phyloP scores from a whole-genome alignment of 164 flowering plant genomes.

The Dillenia suffruticosa region DNA sequence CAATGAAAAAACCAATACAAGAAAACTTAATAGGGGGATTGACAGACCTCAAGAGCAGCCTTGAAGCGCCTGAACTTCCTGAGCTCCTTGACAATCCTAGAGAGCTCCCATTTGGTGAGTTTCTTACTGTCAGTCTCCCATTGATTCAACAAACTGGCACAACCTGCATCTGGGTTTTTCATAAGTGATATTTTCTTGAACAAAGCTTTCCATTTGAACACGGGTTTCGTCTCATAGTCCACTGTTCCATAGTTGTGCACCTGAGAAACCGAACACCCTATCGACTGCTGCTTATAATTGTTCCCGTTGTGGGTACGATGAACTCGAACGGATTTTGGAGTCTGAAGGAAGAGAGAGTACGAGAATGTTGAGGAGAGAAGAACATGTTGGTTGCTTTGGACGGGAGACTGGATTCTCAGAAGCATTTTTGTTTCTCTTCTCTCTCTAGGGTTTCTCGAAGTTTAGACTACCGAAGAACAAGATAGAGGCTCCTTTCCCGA shows the following conservation, averaged over 20 bases:
- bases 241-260: constrained; percentile 55
- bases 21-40: too few relatives aligned
- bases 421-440: constrained; percentile 23
- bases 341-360: constrained; percentile 15
- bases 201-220: constrained; percentile 49
- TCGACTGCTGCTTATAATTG: background rate
- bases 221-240: constrained; percentile 56
- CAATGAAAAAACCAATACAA: too few relatives aligned
- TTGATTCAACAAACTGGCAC: constrained; percentile 47
- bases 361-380: constrained; percentile 22
- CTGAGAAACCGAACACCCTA: constrained; percentile 41
- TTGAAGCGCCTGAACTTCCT: constrained; percentile 55
- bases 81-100: constrained; percentile 64
- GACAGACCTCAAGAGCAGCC: constrained; percentile 69
- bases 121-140: constrained; percentile 56
- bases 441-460: background rate
- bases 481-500: background rate
- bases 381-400: constrained; percentile 10
- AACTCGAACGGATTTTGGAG: background rate
- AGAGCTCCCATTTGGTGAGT: constrained; percentile 72
- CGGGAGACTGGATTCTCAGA: constrained; percentile 23
- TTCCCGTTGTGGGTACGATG: background rate
- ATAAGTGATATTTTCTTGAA: constrained; percentile 52
- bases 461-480: constrained; percentile 1
- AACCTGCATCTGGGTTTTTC: constrained; percentile 51